Base-by-base conservation (phyloP, 768 basidiomycete genomes). In the Rossbeevera mucosa region DNA sequence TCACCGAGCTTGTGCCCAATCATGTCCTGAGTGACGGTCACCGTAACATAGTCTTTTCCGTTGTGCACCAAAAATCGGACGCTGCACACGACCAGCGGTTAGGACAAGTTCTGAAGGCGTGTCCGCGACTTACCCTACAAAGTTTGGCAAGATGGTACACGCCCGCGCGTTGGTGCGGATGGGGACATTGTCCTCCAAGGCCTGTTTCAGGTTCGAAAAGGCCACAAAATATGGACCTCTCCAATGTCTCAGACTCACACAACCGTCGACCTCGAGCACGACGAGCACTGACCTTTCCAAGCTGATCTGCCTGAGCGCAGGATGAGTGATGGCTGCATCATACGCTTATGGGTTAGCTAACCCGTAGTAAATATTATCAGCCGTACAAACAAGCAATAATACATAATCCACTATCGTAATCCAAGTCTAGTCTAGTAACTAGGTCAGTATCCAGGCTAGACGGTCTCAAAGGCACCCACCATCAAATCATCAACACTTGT, bases 1-100 rank as follows among this genome's bases (percentile, higher is more conserved):
- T 97, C 94, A 48, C 95, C 95, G 48, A 98, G 71, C 69, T 99
- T 99, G 69, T 99, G 94, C 0, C 95, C 95, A 2, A 99, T 92
- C 95, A 98, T 98, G 69, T 97, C 95, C 67, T 94, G 91, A 4
- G 90, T 93, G 58, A 99, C 78, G 41, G 78, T 71, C 36, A 99
- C 86, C 0, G 94, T 94, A 5, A 86, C 52, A 68, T 92, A 95
- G 61, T 91, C 82, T 71, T 86, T 91, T 30, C 95, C 95, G 59
- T 97, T 97, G 71, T 99, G 94, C 2, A 99, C 91, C 69, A 89
- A 73, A 68, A 99, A 97, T 33, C 84, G 82, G 30, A 94, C 74
- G 3, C 93, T 94, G 64, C 16, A 3, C 12, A 31, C 26, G 25
- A 25, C 16, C 28, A n/a, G n/a, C n/a, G n/a, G 24, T 36, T 28